Base-by-base conservation (phyloP, 306 rosid genomes). In the Dryas drummondii region DNA sequence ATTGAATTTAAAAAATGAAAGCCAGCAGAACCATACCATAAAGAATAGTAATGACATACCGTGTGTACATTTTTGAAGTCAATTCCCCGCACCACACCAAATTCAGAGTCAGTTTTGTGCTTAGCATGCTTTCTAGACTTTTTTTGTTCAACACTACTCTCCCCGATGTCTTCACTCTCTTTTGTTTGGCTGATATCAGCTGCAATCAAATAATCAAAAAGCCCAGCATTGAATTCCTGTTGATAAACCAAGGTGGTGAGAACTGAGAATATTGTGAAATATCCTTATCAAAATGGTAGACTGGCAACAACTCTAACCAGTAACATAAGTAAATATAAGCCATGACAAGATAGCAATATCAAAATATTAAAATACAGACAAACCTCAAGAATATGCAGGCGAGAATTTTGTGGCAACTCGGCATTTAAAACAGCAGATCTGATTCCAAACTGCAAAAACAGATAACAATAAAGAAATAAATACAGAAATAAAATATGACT, bases 221-320 rank as follows among this genome's bases (percentile, higher is more conserved):
- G 96, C 72, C 99, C 97, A 7, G 97, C 99, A 79, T 92, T 94
- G 91, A 94, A 94, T 82, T 91, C 99, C 99, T 94, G 91, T 81
- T 67, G 64, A 86, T 15, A 71, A 67, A 59, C 47, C 47, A 83
- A 78, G 70, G 56, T 68, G 71, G 22, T 46, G 10, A 72, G 16
- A 14, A 72, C 12, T 44, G 10, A 72, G 16, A 14, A 72, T 19
- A 19, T 54, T 1, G 16, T 71, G 65, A 79, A 74, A 56, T 56
- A 40, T 17, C 60, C 54, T 48, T 63, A 76, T 72, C 53, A 16
- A 44, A 37, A 75, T 19, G 66, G 48, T 58, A 81, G 48, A 45
- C 67, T 73, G 76, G 67, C 78, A 53, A 53, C 14, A 9, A 49
- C 48, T 19, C 27, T 12, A 64, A 49, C 58, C 42, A 37, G 32